A percentile compares a stretch with the other conserved stretches of the same genome.
Evolutionary conservation across 2,329 filamentous ascomycete genomes (phyloP).

Genomic region (Calonectria ilicicola): DNA sequence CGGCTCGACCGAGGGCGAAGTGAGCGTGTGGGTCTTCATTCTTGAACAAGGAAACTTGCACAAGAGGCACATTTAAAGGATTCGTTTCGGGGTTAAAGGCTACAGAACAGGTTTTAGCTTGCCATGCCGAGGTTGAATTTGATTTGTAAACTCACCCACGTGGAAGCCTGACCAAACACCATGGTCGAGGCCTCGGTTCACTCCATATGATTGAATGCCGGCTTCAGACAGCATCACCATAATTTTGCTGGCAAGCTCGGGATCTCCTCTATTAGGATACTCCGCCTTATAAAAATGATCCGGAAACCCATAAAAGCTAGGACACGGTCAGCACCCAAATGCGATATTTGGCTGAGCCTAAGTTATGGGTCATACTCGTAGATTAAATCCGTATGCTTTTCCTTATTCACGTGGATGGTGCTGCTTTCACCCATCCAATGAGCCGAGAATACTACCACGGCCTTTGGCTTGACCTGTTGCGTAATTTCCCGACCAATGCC

Average conservation of each 20-base stretch:
- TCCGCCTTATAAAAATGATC: conserved; percentile 75
- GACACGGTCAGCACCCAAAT: conserved; percentile 30
- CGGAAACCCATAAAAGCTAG: conserved; percentile 78
- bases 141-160: conserved; percentile 46
- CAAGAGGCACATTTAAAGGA: conserved; percentile 74
- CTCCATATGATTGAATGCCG: conserved; percentile 69
- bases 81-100: conserved; percentile 73
- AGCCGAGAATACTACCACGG: conserved; percentile 81
- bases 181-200: conserved; percentile 77
- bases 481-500: conserved; percentile 78
- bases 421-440: conserved; percentile 76
- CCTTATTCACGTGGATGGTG: conserved; percentile 74
- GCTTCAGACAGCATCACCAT: conserved; percentile 65
- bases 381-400: conserved; percentile 73
- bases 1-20: conserved; percentile 74
- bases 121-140: background rate
- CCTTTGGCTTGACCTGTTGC: conserved; percentile 75
- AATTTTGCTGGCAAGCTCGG: conserved; percentile 69
- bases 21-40: conserved; percentile 74
- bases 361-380: conserved; percentile 66
- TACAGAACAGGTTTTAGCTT: conserved; percentile 24
- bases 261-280: conserved; percentile 73
- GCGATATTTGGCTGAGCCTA: background rate
- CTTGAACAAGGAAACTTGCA: conserved; percentile 78
- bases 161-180: conserved; percentile 80